phyloP scores from a whole-genome alignment of 139 green algal genomes.

The Marvania coccoides region DNA sequence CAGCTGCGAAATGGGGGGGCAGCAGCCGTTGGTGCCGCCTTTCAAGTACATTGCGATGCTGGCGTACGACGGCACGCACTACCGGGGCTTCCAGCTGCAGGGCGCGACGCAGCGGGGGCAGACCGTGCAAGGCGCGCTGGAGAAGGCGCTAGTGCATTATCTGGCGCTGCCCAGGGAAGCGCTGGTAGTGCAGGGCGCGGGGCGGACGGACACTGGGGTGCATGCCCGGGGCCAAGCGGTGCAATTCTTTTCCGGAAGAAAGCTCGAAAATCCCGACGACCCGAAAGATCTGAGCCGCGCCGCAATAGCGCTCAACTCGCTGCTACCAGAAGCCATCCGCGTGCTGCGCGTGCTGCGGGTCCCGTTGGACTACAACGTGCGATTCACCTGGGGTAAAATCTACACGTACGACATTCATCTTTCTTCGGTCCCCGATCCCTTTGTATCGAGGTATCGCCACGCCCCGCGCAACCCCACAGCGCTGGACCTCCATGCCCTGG shows the following conservation, averaged over 20 bases:
- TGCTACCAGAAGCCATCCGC: neutral
- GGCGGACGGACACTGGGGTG: conserved; percentile 2
- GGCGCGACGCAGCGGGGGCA: neutral
- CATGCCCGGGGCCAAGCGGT: neutral
- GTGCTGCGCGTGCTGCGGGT: neutral
- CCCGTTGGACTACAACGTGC: neutral
- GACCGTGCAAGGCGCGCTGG: neutral
- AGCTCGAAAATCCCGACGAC: too few species aligned
- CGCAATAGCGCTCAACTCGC: neutral
- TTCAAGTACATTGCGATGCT: neutral
- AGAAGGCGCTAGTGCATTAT: neutral
- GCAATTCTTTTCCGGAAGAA: neutral
- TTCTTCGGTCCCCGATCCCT: neutral
- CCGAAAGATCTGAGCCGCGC: neutral
- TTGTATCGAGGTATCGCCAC: neutral
- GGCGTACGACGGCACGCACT: conserved; percentile 6
- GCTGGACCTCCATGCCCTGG: neutral
- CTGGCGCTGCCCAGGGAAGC: neutral
- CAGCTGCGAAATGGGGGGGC: neutral
- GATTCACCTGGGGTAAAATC: neutral
- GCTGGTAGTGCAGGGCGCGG: neutral
- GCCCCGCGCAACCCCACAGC: neutral
- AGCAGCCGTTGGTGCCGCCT: neutral
- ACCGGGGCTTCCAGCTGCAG: conserved; percentile 1
- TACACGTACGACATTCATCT: conserved; percentile 9